phyloP scores from a whole-genome alignment of 306 rosid genomes.

The Astragalus membranaceus region DNA sequence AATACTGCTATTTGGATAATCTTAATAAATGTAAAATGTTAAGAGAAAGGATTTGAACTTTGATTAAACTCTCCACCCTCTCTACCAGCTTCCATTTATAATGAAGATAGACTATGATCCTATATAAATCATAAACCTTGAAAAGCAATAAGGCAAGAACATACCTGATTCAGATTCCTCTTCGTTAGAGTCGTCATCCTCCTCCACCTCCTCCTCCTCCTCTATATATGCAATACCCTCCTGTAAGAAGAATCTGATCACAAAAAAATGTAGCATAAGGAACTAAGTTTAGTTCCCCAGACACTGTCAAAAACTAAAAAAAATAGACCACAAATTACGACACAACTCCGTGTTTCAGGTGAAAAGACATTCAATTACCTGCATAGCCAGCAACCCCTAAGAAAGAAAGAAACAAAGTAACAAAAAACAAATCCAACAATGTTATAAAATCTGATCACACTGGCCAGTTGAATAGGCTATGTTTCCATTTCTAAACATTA shows the following conservation, averaged over 20 bases:
- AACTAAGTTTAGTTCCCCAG: background rate
- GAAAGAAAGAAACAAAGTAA: background rate
- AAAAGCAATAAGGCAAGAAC: slow-evolving; percentile 25
- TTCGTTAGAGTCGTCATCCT: slow-evolving; percentile 37
- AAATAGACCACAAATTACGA: background rate
- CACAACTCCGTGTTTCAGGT: background rate
- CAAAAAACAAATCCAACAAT: background rate
- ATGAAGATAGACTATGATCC: background rate
- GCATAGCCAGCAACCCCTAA: background rate
- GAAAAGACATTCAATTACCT: background rate
- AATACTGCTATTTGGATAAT: background rate
- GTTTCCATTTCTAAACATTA: background rate
- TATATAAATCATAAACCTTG: slow-evolving; percentile 5
- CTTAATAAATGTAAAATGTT: background rate
- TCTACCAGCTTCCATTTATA: background rate
- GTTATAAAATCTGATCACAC: background rate
- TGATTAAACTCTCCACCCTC: background rate
- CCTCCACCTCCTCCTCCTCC: slow-evolving; percentile 79
- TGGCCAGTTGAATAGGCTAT: background rate
- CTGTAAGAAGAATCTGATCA: slow-evolving; percentile 25
- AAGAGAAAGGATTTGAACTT: background rate
- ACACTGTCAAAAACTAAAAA: background rate
- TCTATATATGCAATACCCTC: slow-evolving; percentile 75
- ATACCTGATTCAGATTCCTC: slow-evolving; percentile 46
- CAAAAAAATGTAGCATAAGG: background rate